Percentiles rank a stretch among this genome's conserved stretches.
phyloP scores from a whole-genome alignment of 352 stramenopile genomes.

The Globisporangium solare region DNA sequence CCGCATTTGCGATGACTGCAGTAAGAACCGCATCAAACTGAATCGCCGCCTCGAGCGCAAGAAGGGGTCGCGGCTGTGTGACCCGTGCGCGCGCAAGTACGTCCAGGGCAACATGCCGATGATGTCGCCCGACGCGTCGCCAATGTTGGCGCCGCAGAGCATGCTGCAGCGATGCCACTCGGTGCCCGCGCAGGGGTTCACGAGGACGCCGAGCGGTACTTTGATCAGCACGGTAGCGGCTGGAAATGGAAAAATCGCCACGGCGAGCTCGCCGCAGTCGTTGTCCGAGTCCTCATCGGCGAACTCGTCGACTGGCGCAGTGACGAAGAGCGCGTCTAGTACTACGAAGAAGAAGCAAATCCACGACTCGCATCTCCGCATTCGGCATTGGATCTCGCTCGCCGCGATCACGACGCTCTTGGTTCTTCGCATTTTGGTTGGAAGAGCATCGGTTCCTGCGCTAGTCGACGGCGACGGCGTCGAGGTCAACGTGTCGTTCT shows the following conservation, averaged over 20 bases:
- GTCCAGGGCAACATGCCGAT: conserved; percentile 31
- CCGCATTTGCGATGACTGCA: conserved; percentile 82
- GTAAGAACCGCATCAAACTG: conserved; percentile 75
- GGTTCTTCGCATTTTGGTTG: conserved; percentile 26
- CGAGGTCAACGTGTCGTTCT: conserved; percentile 3
- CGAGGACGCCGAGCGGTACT: not conserved
- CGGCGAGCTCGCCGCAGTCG: not conserved
- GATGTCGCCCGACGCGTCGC: conserved; percentile 24
- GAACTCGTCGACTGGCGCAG: too few species aligned
- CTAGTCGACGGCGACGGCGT: not conserved
- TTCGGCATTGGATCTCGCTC: conserved; percentile 49
- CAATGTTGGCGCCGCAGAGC: conserved; percentile 17
- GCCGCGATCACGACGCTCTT: conserved; percentile 26
- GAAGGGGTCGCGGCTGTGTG: conserved; percentile 66
- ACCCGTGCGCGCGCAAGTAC: conserved; percentile 64
- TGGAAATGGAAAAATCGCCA: not conserved
- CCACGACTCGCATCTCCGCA: conserved; percentile 40
- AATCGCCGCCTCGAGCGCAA: conserved; percentile 61
- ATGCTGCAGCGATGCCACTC: conserved; percentile 14
- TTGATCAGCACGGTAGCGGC: not conserved
- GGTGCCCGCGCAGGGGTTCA: conserved; percentile 10
- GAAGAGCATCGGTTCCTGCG: not conserved
- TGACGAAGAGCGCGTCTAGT: too few species aligned
- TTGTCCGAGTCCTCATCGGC: not conserved
- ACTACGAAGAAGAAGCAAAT: not conserved